Conservation (phyloP, 768 basidiomycete genomes). For the Russula abietina region DNA sequence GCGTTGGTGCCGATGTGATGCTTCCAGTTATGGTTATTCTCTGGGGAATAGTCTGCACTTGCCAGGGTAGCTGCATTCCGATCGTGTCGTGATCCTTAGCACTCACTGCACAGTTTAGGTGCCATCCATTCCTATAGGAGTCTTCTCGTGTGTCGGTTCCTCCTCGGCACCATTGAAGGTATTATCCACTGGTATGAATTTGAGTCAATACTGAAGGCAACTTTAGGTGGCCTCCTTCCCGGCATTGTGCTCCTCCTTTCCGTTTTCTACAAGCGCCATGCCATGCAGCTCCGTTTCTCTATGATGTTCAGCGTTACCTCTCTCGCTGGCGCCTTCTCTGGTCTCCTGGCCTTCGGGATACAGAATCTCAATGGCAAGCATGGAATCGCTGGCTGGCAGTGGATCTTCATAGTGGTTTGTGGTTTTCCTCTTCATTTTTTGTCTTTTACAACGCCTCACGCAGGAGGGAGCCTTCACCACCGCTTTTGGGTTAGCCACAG, state of each 20-base stretch:
- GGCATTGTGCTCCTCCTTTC: constrained; percentile 30
- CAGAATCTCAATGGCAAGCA: constrained; percentile 49
- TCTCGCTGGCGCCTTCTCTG: constrained; percentile 56
- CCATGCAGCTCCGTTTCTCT: constrained; percentile 33
- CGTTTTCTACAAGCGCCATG: constrained; percentile 29
- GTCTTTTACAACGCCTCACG: background rate
- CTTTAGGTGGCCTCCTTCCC: constrained; percentile 41
- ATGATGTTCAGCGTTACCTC: constrained; percentile 42
- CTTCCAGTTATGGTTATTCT: constrained; percentile 56
- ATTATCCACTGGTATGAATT: constrained; percentile 15
- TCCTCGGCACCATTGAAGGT: constrained; percentile 56
- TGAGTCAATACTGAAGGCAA: background rate
- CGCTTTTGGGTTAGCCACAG: constrained; percentile 47
- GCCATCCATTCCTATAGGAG: constrained; percentile 47
- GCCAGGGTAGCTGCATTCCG: constrained; percentile 45
- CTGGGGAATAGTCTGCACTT: constrained; percentile 63
- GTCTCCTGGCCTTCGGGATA: constrained; percentile 57
- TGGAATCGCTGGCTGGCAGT: constrained; percentile 55
- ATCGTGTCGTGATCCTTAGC: background rate
- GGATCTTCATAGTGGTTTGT: constrained; percentile 57
- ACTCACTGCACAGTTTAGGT: constrained; percentile 30
- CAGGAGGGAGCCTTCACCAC: constrained; percentile 60
- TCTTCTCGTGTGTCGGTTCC: constrained; percentile 43
- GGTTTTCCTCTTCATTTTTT: background rate
- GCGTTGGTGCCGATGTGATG: constrained; percentile 51